Evolutionary conservation across 257 asterid genomes (phyloP).

Genomic region (Ocimum tenuiflorum): DNA sequence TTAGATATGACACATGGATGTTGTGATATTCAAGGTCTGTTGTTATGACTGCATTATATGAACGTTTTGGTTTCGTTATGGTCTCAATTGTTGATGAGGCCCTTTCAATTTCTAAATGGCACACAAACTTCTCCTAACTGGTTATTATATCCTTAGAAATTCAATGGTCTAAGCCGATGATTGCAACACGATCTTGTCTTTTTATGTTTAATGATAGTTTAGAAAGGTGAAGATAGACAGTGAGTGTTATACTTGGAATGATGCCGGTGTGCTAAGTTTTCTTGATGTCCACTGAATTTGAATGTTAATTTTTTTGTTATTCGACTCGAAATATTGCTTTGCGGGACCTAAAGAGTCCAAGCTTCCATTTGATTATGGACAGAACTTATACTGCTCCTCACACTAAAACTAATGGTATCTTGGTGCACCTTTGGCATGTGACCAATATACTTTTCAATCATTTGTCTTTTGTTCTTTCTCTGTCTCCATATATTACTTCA

Average conservation of each 20-base stretch:
- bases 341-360: not conserved
- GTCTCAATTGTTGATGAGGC: not conserved
- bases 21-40: not conserved
- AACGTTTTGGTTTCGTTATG: not conserved
- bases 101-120: not conserved
- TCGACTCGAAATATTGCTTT: not conserved
- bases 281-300: not conserved
- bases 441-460: not conserved
- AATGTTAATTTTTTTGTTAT: too few relatives aligned
- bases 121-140: not conserved
- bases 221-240: not conserved
- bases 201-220: not conserved
- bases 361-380: not conserved
- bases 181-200: not conserved
- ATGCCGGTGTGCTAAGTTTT: not conserved
- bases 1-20: not conserved
- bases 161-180: not conserved
- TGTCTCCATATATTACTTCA: not conserved
- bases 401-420: not conserved
- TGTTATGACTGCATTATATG: not conserved
- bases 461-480: too few relatives aligned
- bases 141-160: not conserved
- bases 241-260: not conserved
- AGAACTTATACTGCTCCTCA: not conserved
- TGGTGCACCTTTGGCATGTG: not conserved